These are phyloP conservation scores for Theobroma grandiflorum DNA, from an alignment of 441 rosid genomes.

Conservation along the genomic window DNA sequence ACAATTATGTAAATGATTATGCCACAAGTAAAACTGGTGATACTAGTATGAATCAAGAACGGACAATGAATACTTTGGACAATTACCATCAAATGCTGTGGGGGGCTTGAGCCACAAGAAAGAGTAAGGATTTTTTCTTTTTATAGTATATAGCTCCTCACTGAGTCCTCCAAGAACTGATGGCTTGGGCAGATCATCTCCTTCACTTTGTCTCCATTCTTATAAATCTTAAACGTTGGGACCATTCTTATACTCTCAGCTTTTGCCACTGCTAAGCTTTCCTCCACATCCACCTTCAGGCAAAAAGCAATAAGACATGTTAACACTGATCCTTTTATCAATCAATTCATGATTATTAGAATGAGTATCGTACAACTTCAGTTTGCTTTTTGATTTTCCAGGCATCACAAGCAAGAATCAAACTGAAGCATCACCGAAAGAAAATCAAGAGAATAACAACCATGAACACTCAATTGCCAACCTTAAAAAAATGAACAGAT, in stretches of 20 bases:
- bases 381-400: conserved; percentile 8
- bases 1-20: conserved; percentile 32
- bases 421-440: not conserved
- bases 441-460: not conserved
- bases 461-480: conserved; percentile 1
- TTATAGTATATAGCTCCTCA: conserved; percentile 48
- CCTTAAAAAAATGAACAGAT: conserved; percentile 66
- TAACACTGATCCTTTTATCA: not conserved
- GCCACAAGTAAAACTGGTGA: conserved; percentile 33
- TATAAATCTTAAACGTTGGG: conserved; percentile 59
- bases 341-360: not conserved
- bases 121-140: conserved; percentile 18
- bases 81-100: conserved; percentile 29
- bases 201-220: conserved; percentile 59
- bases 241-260: conserved; percentile 50
- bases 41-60: conserved; percentile 32
- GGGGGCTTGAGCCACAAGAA: conserved; percentile 16
- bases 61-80: conserved; percentile 20
- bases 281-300: conserved; percentile 59
- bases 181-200: conserved; percentile 61
- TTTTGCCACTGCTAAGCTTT: conserved; percentile 51
- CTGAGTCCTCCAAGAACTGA: conserved; percentile 51
- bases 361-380: not conserved
- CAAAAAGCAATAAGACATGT: not conserved
- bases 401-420: not conserved